phyloP scores from a whole-genome alignment of 192 early-diverging fungal species.

The Chytriomyces sp. region DNA sequence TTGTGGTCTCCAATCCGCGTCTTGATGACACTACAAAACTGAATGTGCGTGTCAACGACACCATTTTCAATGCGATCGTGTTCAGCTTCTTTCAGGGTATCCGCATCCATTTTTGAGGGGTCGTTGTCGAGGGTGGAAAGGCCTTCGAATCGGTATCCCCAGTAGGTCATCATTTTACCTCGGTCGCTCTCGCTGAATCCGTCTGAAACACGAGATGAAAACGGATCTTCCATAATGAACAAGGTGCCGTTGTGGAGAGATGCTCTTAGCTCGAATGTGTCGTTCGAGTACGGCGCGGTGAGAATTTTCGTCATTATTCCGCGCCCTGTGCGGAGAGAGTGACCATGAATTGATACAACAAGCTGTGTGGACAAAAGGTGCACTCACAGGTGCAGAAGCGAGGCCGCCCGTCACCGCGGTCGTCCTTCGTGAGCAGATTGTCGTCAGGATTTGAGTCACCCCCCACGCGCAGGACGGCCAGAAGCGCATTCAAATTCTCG shows the following conservation, averaged over 20 bases:
- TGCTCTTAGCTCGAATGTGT: conserved; percentile 81
- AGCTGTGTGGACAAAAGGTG: not conserved
- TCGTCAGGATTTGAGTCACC: not conserved
- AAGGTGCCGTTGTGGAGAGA: conserved; percentile 69
- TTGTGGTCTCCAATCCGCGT: conserved; percentile 70
- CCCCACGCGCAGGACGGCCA: conserved; percentile 48
- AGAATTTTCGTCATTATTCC: conserved; percentile 90
- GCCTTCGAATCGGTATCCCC: conserved; percentile 90
- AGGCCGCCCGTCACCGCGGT: not conserved
- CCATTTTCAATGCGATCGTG: not conserved
- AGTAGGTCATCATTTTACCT: conserved; percentile 76
- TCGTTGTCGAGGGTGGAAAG: conserved; percentile 67
- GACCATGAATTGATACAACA: not conserved
- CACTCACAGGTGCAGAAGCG: conserved; percentile 41
- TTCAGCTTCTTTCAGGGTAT: conserved; percentile 40
- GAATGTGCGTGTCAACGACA: conserved; percentile 77
- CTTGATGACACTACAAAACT: conserved; percentile 87
- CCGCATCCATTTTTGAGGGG: conserved; percentile 49
- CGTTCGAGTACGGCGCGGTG: conserved; percentile 77
- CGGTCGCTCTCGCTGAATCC: conserved; percentile 43
- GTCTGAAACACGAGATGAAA: conserved; percentile 33
- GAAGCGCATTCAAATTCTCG: conserved; percentile 83
- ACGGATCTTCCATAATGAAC: conserved; percentile 77
- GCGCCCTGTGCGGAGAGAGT: conserved; percentile 67
- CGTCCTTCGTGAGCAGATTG: not conserved